A percentile compares a stretch with the other conserved stretches of the same genome.
These are phyloP conservation scores for Gardenia jasminoides DNA, from an alignment of 257 asterid species.

Conservation along the genomic window DNA sequence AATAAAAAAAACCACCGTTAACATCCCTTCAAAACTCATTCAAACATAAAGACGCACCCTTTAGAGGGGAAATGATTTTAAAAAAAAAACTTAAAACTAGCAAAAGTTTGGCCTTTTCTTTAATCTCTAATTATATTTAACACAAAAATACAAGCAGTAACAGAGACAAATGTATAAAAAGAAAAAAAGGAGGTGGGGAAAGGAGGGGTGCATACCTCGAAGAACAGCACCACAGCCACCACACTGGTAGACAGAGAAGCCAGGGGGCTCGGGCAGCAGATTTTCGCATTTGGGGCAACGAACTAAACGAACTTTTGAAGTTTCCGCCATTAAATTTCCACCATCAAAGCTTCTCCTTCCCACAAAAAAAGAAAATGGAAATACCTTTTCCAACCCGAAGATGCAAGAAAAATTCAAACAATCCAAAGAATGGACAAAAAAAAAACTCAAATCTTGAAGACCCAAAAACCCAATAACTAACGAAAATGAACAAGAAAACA, in stretches of 20 bases:
- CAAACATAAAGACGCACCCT: background rate
- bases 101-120: background rate
- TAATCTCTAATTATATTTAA: background rate
- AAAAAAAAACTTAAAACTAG: background rate
- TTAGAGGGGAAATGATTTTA: background rate
- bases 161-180: background rate
- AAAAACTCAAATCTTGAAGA: background rate
- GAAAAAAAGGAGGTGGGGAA: conserved; percentile 1
- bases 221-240: conserved; percentile 95
- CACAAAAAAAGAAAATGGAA: background rate
- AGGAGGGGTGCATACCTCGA: conserved; percentile 42
- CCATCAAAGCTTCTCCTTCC: conserved; percentile 22
- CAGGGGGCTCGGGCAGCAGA: conserved; percentile 78
- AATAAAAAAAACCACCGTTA: conserved; percentile 19
- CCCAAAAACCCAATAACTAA: background rate
- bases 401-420: no score
- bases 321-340: conserved; percentile 55
- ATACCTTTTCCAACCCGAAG: background rate
- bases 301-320: conserved; percentile 61
- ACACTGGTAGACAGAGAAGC: conserved; percentile 79
- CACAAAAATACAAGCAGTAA: background rate
- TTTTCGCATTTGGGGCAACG: conserved; percentile 96
- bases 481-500: background rate
- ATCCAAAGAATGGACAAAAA: background rate
- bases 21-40: background rate